Percentiles rank a stretch among this genome's conserved stretches.
Evolutionary conservation across 1,284 basidiomycete species (phyloP).

Genomic region (Rhodotorula sp.): DNA sequence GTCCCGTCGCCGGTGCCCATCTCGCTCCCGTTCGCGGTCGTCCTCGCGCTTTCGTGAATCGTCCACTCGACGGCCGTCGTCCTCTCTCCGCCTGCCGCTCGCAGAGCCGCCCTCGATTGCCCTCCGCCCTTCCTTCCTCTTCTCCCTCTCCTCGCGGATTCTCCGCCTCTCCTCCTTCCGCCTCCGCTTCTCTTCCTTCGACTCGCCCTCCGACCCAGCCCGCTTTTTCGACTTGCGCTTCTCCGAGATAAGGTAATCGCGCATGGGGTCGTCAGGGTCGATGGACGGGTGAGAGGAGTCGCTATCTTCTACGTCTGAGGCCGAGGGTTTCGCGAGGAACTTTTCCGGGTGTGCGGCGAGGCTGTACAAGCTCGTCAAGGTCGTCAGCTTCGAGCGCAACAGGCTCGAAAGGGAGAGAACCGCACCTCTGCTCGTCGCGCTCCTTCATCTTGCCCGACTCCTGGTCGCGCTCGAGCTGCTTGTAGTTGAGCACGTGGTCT

Average conservation of each 20-base stretch:
- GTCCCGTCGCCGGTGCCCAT: background rate
- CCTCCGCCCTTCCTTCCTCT: constrained; percentile 43
- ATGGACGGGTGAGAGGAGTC: constrained; percentile 66
- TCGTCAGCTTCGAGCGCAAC: background rate
- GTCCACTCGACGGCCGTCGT: background rate
- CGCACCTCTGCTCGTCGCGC: constrained; percentile 73
- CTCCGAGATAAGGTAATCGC: constrained; percentile 63
- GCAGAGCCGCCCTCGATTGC: background rate
- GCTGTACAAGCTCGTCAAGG: constrained; percentile 1
- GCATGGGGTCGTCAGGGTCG: constrained; percentile 97
- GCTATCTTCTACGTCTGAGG: constrained; percentile 60
- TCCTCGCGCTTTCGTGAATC: background rate
- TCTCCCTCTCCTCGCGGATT: constrained; percentile 41
- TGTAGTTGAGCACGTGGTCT: constrained; percentile 93
- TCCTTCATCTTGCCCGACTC: constrained; percentile 88
- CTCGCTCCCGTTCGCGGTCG: background rate
- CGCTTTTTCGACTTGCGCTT: constrained; percentile 38
- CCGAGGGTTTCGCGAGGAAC: constrained; percentile 47
- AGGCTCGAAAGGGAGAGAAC: constrained; percentile 39
- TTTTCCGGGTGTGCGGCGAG: constrained; percentile 35
- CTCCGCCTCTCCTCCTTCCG: constrained; percentile 23
- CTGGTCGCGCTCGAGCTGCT: constrained; percentile 74
- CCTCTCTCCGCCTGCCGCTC: background rate
- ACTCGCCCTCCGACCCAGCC: constrained; percentile 3
- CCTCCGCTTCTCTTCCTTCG: constrained; percentile 19